phyloP scores from a whole-genome alignment of 495 filamentous ascomycete species.

The Letharia lupina region DNA sequence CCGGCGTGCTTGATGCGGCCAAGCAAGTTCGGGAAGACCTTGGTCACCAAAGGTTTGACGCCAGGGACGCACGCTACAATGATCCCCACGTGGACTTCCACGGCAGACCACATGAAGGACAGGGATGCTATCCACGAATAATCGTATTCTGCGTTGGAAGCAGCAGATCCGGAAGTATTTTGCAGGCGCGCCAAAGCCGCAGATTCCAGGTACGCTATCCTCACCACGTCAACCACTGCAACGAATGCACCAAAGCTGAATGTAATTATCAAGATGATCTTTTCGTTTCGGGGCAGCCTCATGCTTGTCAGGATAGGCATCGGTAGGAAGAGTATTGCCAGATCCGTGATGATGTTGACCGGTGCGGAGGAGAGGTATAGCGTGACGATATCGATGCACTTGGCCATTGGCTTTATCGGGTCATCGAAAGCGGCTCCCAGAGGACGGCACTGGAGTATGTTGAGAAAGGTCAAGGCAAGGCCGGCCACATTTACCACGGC shows the following conservation, averaged over 20 bases:
- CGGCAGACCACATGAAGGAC: slow-evolving; percentile 85
- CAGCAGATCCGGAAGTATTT: slow-evolving; percentile 28
- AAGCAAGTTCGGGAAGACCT: slow-evolving; percentile 65
- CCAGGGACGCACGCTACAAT: slow-evolving; percentile 84
- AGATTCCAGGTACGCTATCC: slow-evolving; percentile 81
- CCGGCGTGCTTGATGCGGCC: slow-evolving; percentile 37
- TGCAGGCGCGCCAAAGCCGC: slow-evolving; percentile 43
- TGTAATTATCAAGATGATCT: slow-evolving; percentile 71
- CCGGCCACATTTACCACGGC: slow-evolving; percentile 70
- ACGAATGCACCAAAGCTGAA: slow-evolving; percentile 82
- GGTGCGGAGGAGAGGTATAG: slow-evolving; percentile 78
- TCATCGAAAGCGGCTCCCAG: slow-evolving; percentile 52
- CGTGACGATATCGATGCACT: slow-evolving; percentile 67
- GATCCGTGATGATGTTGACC: slow-evolving; percentile 77
- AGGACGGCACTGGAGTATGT: slow-evolving; percentile 83
- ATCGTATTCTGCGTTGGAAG: slow-evolving; percentile 36
- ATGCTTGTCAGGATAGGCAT: slow-evolving; percentile 82
- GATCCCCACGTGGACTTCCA: slow-evolving; percentile 76
- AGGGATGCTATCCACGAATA: slow-evolving; percentile 69
- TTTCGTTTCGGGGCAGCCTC: slow-evolving; percentile 74
- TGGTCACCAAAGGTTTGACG: slow-evolving; percentile 74
- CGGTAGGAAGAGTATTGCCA: slow-evolving; percentile 73
- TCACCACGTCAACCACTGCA: slow-evolving; percentile 76
- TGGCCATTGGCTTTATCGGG: slow-evolving; percentile 34
- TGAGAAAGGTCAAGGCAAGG: slow-evolving; percentile 69